Evolutionary conservation across 1,284 basidiomycete species (phyloP).

Genomic region (Ganoderma meredithae): DNA sequence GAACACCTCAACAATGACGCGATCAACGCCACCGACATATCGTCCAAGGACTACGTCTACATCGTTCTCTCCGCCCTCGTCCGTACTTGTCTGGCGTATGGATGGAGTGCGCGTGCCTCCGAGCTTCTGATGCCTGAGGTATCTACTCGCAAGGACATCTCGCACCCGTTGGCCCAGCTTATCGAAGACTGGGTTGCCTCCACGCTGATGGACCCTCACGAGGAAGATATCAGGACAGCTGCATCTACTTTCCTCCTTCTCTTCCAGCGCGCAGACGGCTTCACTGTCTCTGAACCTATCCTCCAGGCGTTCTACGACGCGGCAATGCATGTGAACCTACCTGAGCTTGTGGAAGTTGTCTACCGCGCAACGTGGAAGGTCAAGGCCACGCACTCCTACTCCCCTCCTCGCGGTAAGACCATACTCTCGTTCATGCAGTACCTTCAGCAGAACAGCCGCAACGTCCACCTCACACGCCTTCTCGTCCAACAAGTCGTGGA

Average conservation of each 20-base stretch:
- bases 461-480: conserved; percentile 48
- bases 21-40: conserved; percentile 43
- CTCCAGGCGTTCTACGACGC: conserved; percentile 40
- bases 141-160: conserved; percentile 12
- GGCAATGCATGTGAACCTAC: conserved; percentile 24
- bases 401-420: conserved; percentile 52
- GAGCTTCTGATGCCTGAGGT: conserved; percentile 41
- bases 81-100: conserved; percentile 57
- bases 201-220: conserved; percentile 31
- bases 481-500: conserved; percentile 58
- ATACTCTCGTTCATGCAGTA: conserved; percentile 60
- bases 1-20: conserved; percentile 48
- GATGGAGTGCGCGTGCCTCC: conserved; percentile 52
- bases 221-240: conserved; percentile 26
- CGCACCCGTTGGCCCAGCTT: conserved; percentile 23
- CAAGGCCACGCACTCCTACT: conserved; percentile 46
- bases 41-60: conserved; percentile 47
- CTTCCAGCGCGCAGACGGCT: conserved; percentile 20
- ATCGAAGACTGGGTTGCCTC: conserved; percentile 27
- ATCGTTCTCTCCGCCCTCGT: conserved; percentile 55
- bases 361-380: conserved; percentile 45
- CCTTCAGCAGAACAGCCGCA: conserved; percentile 48
- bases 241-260: conserved; percentile 27
- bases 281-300: conserved; percentile 28
- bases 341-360: conserved; percentile 32